These are phyloP conservation scores for Cutaneotrichosporon dermatis DNA, from an alignment of 1,284 basidiomycete genomes.

Conservation along the genomic window DNA sequence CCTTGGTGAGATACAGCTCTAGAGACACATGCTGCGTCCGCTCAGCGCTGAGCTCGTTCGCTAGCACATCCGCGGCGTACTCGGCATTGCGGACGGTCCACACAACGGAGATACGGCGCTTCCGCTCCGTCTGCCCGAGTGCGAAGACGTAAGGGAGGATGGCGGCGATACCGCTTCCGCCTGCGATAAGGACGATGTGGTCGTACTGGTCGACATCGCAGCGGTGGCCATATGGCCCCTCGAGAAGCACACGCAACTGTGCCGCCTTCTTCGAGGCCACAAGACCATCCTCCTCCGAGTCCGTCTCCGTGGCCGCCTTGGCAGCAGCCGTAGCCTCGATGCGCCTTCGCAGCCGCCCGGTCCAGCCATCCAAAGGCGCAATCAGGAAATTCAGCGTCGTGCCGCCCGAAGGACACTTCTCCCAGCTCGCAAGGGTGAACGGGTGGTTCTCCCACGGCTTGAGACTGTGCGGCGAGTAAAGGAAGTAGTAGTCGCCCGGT, in stretches of 20 bases:
- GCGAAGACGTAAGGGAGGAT: conserved; percentile 30
- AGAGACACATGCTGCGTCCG: conserved; percentile 9
- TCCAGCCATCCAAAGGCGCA: conserved; percentile 25
- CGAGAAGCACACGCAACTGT: conserved; percentile 21
- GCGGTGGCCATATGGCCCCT: conserved; percentile 36
- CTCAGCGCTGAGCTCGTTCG: conserved; percentile 19
- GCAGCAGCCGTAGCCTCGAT: conserved; percentile 5
- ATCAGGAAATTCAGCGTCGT: conserved; percentile 29
- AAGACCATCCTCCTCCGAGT: not conserved
- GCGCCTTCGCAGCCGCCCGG: conserved; percentile 8
- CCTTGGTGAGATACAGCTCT: conserved; percentile 13
- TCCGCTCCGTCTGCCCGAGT: conserved; percentile 1
- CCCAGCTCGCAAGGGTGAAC: conserved; percentile 30
- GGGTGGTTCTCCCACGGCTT: conserved; percentile 36
- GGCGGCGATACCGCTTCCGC: conserved; percentile 34
- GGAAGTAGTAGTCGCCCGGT: conserved; percentile 32
- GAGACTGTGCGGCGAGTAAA: conserved; percentile 25
- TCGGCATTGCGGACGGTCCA: conserved; percentile 27
- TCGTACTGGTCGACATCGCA: conserved; percentile 24
- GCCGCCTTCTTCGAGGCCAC: not conserved
- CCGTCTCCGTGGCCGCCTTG: not conserved
- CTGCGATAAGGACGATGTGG: conserved; percentile 26
- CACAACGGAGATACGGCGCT: conserved; percentile 13
- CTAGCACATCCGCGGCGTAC: conserved; percentile 30
- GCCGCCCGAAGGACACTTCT: not conserved